Percentiles rank a stretch among this genome's conserved stretches.
These are phyloP conservation scores for Paratinospora sagittata DNA, from an alignment of 164 flowering plant genomes.

Conservation along the genomic window DNA sequence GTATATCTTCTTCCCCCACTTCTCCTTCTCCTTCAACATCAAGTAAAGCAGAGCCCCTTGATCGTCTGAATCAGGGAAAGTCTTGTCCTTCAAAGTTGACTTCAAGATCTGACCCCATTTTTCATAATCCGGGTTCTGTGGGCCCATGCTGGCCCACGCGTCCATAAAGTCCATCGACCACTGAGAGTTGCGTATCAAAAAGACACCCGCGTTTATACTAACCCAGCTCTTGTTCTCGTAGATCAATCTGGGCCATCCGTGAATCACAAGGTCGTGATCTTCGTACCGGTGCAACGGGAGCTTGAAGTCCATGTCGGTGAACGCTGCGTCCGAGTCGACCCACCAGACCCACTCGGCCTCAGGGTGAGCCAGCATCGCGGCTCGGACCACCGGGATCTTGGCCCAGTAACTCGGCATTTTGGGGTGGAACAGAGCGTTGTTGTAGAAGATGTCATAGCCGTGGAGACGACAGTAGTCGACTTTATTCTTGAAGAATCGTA, in stretches of 20 bases:
- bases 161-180: slow-evolving; percentile 95
- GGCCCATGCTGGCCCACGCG: slow-evolving; percentile 83
- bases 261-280: slow-evolving; percentile 58
- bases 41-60: slow-evolving; percentile 76
- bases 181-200: slow-evolving; percentile 86
- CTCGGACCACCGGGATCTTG: slow-evolving; percentile 60
- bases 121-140: slow-evolving; percentile 51
- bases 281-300: slow-evolving; percentile 63
- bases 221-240: slow-evolving; percentile 68
- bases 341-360: slow-evolving; percentile 99
- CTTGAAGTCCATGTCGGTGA: slow-evolving; percentile 93
- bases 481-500: slow-evolving; percentile 51
- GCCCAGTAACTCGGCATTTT: slow-evolving; percentile 80
- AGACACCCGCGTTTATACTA: slow-evolving; percentile 80
- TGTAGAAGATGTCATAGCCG: slow-evolving; percentile 48
- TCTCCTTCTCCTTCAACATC: slow-evolving; percentile 40
- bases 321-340: slow-evolving; percentile 94
- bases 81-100: slow-evolving; percentile 49
- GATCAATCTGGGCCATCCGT: slow-evolving; percentile 65
- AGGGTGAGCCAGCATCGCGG: slow-evolving; percentile 96
- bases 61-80: slow-evolving; percentile 73
- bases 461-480: slow-evolving; percentile 45
- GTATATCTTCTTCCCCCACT: slow-evolving; percentile 59
- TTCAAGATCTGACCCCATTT: slow-evolving; percentile 53
- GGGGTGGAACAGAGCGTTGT: slow-evolving; percentile 44